Conservation (phyloP, 305 asterid genomes). For the Solanum hybrid region DNA sequence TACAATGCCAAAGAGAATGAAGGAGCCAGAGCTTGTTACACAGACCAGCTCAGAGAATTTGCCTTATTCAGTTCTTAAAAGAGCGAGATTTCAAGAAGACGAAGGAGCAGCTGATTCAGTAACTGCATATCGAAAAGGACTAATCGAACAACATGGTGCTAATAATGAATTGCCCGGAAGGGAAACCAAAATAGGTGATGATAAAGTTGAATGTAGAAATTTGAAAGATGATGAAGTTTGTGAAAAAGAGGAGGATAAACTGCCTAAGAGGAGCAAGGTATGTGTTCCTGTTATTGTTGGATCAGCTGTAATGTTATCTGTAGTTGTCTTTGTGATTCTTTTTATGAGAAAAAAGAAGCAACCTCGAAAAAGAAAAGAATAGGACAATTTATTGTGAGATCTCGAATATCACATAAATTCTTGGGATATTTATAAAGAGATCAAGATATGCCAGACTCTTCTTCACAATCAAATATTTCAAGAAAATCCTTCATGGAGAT, state of each 20-base stretch:
- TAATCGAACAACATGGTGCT: not conserved
- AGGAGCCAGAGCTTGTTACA: slow-evolving; percentile 13
- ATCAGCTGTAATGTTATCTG: slow-evolving; percentile 51
- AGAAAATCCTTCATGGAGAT: not conserved
- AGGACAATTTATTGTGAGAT: not conserved
- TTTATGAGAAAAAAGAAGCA: slow-evolving; percentile 36
- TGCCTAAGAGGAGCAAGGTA: slow-evolving; percentile 19
- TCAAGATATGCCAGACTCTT: not conserved
- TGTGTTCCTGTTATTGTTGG: slow-evolving; percentile 65
- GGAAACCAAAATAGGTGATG: not conserved
- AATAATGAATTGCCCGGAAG: not conserved
- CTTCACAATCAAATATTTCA: not conserved
- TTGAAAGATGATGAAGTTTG: slow-evolving; percentile 3
- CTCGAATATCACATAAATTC: not conserved
- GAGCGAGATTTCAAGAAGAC: slow-evolving; percentile 4
- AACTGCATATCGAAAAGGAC: not conserved
- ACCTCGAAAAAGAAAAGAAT: slow-evolving; percentile 26
- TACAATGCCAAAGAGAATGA: slow-evolving; percentile 56
- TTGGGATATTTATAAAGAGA: not conserved
- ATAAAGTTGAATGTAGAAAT: not conserved
- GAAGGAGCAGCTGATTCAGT: not conserved
- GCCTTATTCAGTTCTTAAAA: slow-evolving; percentile 12
- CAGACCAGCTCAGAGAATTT: not conserved
- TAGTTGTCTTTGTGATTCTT: slow-evolving; percentile 50
- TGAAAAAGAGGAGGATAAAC: not conserved